A percentile compares a stretch with the other conserved stretches of the same genome.
phyloP scores from a whole-genome alignment of 148 eudicot species.

The Fallopia convolvulus region DNA sequence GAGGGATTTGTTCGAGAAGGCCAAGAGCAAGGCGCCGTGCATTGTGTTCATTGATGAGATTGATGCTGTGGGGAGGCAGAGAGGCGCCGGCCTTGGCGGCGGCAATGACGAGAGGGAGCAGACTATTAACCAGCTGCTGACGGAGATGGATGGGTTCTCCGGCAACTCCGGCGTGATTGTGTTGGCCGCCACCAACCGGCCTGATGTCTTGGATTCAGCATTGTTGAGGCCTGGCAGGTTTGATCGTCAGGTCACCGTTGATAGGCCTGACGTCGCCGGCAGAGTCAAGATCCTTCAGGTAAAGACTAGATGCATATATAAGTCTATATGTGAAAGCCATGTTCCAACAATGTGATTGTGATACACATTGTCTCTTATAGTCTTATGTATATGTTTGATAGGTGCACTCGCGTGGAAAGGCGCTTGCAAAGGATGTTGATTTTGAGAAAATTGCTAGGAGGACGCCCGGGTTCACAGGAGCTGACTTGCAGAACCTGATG shows the following conservation, averaged over 20 bases:
- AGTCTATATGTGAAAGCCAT: not conserved
- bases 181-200: constrained; percentile 93
- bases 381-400: constrained; percentile 13
- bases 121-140: constrained; percentile 96
- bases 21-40: constrained; percentile 88
- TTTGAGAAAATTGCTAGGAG: constrained; percentile 93
- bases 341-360: not conserved
- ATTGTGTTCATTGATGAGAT: constrained; percentile 98
- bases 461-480: constrained; percentile 98
- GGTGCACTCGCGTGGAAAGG: constrained; percentile 98
- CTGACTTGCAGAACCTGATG: constrained; percentile 96
- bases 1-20: constrained; percentile 96
- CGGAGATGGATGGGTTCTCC: constrained; percentile 98
- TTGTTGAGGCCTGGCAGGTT: constrained; percentile 99
- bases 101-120: constrained; percentile 99
- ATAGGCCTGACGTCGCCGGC: constrained; percentile 97
- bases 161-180: constrained; percentile 98
- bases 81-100: constrained; percentile 98
- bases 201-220: constrained; percentile 97
- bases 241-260: constrained; percentile 96
- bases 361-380: not conserved
- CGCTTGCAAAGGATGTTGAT: constrained; percentile 97
- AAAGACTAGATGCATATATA: not conserved
- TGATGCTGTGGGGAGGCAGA: constrained; percentile 98
- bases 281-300: constrained; percentile 98